Evolutionary conservation across 1,284 basidiomycete species (phyloP).

Genomic region (Puccinia novopanici): DNA sequence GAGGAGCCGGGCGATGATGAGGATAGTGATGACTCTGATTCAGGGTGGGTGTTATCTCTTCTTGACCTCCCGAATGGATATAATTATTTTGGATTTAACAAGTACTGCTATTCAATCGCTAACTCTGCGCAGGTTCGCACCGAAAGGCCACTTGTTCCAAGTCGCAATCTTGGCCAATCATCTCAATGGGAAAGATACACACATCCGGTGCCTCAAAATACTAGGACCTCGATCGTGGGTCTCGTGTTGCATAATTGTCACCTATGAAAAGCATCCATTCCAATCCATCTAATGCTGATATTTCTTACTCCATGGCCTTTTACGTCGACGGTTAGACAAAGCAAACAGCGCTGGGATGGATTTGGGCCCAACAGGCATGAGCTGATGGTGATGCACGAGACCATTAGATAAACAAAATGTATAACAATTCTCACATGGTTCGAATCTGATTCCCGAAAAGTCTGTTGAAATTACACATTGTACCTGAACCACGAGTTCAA

Average conservation of each 20-base stretch:
- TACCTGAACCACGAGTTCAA: background rate
- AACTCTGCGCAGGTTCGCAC: constrained; percentile 68
- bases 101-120: background rate
- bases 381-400: constrained; percentile 44
- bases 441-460: background rate
- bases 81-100: background rate
- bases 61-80: background rate
- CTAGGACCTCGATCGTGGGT: constrained; percentile 67
- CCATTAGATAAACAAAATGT: constrained; percentile 24
- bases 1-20: constrained; percentile 42
- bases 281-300: background rate
- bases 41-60: constrained; percentile 39
- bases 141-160: constrained; percentile 86
- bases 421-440: background rate
- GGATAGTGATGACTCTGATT: constrained; percentile 43
- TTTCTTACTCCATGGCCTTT: background rate
- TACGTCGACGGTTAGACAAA: constrained; percentile 4
- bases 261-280: background rate
- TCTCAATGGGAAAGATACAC: constrained; percentile 98
- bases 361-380: constrained; percentile 40
- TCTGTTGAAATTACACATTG: background rate
- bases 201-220: constrained; percentile 83
- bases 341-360: constrained; percentile 39
- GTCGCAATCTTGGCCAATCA: constrained; percentile 89
- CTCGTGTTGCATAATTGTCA: background rate